Evolutionary conservation across 108 stramenopile genomes (phyloP), one percentile per base, ranked within the genome.

Genomic region (Nitzschia putrida): DNA sequence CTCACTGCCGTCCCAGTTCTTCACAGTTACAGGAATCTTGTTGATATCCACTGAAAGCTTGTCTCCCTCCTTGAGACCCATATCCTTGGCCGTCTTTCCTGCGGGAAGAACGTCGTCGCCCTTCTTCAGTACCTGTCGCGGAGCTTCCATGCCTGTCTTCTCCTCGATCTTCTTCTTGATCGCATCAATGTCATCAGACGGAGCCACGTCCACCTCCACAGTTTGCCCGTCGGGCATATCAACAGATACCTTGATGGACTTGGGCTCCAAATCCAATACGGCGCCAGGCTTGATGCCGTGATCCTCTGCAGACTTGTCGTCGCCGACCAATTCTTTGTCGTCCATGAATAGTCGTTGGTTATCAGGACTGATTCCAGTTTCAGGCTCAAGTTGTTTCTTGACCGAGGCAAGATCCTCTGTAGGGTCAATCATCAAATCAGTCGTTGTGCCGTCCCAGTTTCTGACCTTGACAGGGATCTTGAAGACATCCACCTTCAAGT

Each of bases 121-220:
- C 34, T 66, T 45, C 53, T 64, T 57, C 8, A 73, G 13, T 0
- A 73, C 64, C 49, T 73, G 72, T 18, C 64, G 64, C 0, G 55
- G 54, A 7, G 44, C 63, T 14, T 42, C 25, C 60, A 73, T 57
- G 0, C 64, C 72, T 1, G 63, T 47, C 26, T 57, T 39, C 25
- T 38, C 64, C 18, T 25, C 54, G 44, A 73, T 66, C 47, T 73
- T 73, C 20, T 55, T 12, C 64, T 73, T 73, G 61, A 73, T 57
- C 10, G 22, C 55, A 57, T 43, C 11, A 21, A 21, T 25, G 23
- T 65, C 55, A 56, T 73, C 72, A 8, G 39, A 40, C n/a, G 53
- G 61, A 34, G 53, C 7, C 18, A 73, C 18, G 8, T 67, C 57
- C 18, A 74, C 39, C 21, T 56, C 47, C 7, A 49, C n/a, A 11